These are phyloP conservation scores for Sindora glabra DNA, from an alignment of 306 rosid species.

Conservation along the genomic window DNA sequence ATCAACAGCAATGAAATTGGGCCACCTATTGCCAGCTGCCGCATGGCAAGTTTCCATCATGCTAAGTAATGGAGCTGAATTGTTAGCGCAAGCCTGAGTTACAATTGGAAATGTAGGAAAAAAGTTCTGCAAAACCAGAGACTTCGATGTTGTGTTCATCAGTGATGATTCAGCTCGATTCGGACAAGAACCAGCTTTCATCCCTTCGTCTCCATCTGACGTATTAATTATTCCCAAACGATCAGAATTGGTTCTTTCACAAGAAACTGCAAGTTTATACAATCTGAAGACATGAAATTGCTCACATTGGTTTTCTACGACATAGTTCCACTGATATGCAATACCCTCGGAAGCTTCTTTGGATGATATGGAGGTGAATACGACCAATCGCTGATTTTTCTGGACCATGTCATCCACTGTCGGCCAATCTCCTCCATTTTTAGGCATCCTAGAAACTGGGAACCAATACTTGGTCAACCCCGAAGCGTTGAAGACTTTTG, in stretches of 20 bases:
- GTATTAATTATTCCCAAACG: background rate
- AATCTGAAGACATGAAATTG: background rate
- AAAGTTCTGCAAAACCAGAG: slow-evolving; percentile 39
- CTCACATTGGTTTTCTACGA: slow-evolving; percentile 57
- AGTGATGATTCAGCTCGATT: slow-evolving; percentile 48
- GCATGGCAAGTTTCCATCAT: slow-evolving; percentile 37
- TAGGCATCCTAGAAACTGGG: slow-evolving; percentile 48
- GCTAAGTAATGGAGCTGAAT: slow-evolving; percentile 39
- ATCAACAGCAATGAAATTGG: slow-evolving; percentile 67
- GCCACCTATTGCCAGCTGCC: slow-evolving; percentile 54
- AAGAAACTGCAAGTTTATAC: too few species aligned
- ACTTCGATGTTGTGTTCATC: slow-evolving; percentile 27
- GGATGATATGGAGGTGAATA: slow-evolving; percentile 42
- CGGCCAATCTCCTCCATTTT: slow-evolving; percentile 50
- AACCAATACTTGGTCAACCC: slow-evolving; percentile 33
- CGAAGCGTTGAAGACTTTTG: slow-evolving; percentile 49
- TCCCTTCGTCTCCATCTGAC: slow-evolving; percentile 55
- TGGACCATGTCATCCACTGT: slow-evolving; percentile 47
- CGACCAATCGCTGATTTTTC: slow-evolving; percentile 43
- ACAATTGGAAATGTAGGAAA: slow-evolving; percentile 30
- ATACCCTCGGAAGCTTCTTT: slow-evolving; percentile 56
- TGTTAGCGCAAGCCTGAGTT: slow-evolving; percentile 26
- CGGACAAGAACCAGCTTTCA: slow-evolving; percentile 39
- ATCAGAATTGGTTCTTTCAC: background rate
- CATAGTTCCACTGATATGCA: slow-evolving; percentile 53